A percentile compares a stretch with the other conserved stretches of the same genome.
Evolutionary conservation across 345 rosid genomes (phyloP).

Genomic region (Eucalyptus pumila): DNA sequence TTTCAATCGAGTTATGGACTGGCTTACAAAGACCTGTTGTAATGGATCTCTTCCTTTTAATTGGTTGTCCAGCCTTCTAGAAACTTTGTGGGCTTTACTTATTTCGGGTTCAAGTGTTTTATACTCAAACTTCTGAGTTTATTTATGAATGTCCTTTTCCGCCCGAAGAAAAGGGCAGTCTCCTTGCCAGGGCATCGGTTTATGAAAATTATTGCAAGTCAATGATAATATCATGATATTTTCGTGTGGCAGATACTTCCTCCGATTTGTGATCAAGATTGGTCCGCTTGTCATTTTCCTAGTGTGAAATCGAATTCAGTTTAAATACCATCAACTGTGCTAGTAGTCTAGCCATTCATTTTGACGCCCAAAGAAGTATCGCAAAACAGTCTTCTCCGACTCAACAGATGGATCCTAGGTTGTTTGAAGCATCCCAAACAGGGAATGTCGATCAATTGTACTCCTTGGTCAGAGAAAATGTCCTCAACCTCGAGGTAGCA

Average conservation of each 20-base stretch:
- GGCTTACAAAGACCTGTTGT: neutral
- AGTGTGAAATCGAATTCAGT: neutral
- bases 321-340: neutral
- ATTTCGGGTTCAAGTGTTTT: neutral
- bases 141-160: neutral
- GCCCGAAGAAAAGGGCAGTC: neutral
- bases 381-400: neutral
- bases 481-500: neutral
- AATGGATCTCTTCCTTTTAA: neutral
- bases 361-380: neutral
- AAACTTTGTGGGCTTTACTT: neutral
- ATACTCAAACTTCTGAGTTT: neutral
- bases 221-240: neutral
- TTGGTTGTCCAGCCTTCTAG: neutral
- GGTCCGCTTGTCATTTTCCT: neutral
- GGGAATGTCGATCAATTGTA: neutral
- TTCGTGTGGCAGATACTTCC: neutral
- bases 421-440: constrained; percentile 1
- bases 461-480: neutral
- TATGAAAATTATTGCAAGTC: neutral
- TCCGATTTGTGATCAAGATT: neutral
- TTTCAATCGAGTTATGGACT: neutral
- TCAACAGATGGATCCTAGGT: neutral
- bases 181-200: neutral
- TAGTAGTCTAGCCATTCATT: neutral